Base-by-base conservation (phyloP, 495 filamentous ascomycete genomes). In the Pyrenula aspistea region DNA sequence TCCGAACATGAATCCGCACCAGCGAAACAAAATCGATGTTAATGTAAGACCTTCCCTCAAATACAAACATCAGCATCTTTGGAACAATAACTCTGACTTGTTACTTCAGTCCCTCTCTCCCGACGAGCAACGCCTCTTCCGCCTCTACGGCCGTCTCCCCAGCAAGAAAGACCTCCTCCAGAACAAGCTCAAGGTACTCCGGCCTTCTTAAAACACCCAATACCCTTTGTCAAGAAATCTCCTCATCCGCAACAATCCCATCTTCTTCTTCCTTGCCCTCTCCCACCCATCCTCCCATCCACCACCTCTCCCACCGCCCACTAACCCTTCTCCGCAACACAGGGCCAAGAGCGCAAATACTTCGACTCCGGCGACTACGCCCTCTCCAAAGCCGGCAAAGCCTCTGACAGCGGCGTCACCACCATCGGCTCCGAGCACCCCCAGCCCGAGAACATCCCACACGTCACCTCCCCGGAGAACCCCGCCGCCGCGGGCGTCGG, bases 291-390 rank as follows among this genome's bases (percentile, higher is more conserved):
- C 48, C 36, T 57, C 23, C 58, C 24, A 23, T 25, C 12, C 48
- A 42, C 53, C 48, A 23, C 4, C 53, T 49, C 24, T 47, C 10
- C 56, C 53, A 31, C 25, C 12, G 31, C 49, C 42, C 55, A 21
- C 58, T 23, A 22, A 25, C 11, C 48, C 12, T 52, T 20, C 19
- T 60, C 48, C 53, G n/a, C 55, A 42, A 31, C 48, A 8, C 51
- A 48, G 25, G 47, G 11, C 12, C 61, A 95, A 81, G 91, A 95
- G 69, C 91, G 94, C 72, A 98, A 97, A 77, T 98, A 96, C 75
- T 98, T 98, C 71, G 93, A 98, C 78, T 90, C 85, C 55, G 92
- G 92, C 63, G 92, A 97, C 73, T 97, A 97, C 61, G 94, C 93
- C 65, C 86, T 97, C 73, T 92, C 87, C 71, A 97, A 98, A 78